A percentile compares a stretch with the other conserved stretches of the same genome.
These are phyloP conservation scores for Aristolochia contorta DNA, from an alignment of 164 flowering plant species.

Conservation along the genomic window DNA sequence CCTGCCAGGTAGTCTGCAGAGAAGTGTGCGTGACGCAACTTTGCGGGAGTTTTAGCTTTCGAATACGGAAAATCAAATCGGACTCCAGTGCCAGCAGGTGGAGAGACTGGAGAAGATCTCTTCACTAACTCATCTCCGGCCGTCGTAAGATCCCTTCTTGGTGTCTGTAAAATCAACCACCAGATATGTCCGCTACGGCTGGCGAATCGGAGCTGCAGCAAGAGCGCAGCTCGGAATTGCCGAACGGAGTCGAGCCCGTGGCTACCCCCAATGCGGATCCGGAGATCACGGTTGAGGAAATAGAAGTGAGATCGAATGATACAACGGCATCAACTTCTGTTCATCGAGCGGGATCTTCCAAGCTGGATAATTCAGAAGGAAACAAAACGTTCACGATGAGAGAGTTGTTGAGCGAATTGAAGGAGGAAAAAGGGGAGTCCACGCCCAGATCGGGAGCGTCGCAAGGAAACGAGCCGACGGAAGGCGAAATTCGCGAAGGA, in stretches of 20 bases:
- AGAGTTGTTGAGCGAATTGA: conserved; percentile 4
- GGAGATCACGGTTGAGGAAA: background rate
- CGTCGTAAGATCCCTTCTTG: too few relatives aligned
- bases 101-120: too few relatives aligned
- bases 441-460: background rate
- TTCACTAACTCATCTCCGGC: too few relatives aligned
- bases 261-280: background rate
- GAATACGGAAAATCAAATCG: too few relatives aligned
- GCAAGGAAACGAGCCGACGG: background rate
- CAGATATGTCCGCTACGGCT: background rate
- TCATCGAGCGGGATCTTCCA: background rate
- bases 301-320: background rate
- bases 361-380: background rate
- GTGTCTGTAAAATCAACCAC: too few relatives aligned
- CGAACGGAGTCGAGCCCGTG: conserved; percentile 1
- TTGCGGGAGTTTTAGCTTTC: too few relatives aligned
- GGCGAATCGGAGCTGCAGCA: background rate
- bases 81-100: too few relatives aligned
- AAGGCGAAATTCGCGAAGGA: background rate
- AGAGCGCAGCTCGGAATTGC: conserved; percentile 4
- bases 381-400: conserved; percentile 6
- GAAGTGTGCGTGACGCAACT: too few relatives aligned
- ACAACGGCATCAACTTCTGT: background rate
- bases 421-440: conserved; percentile 4
- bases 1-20: too few relatives aligned